Evolutionary conservation across 768 basidiomycete genomes (phyloP).

Genomic region (Mycena filopes): DNA sequence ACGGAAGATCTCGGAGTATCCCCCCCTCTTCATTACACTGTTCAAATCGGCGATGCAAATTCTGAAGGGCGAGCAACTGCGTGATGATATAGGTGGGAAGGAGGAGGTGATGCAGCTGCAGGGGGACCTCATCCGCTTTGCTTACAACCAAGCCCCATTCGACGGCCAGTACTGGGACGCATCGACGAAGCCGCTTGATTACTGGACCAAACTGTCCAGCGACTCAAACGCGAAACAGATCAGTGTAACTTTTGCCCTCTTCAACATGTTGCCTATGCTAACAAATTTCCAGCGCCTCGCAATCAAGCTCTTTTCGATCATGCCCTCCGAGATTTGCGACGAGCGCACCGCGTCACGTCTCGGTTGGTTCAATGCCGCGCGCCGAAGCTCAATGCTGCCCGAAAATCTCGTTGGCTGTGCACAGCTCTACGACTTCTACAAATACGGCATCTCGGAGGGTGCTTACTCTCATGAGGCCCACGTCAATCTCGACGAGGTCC

Average conservation of each 20-base stretch:
- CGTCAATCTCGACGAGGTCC: slow-evolving; percentile 19
- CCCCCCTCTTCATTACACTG: no score
- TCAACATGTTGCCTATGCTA: not conserved
- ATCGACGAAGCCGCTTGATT: slow-evolving; percentile 36
- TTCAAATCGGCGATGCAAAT: slow-evolving; percentile 30
- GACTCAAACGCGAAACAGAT: slow-evolving; percentile 37
- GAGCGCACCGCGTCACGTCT: slow-evolving; percentile 38
- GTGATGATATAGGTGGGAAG: slow-evolving; percentile 21
- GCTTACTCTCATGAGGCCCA: slow-evolving; percentile 31
- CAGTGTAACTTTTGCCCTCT: slow-evolving; percentile 11
- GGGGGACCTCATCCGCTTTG: slow-evolving; percentile 33
- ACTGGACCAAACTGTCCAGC: slow-evolving; percentile 33
- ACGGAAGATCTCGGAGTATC: no score
- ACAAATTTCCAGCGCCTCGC: slow-evolving; percentile 25
- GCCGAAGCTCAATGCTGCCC: slow-evolving; percentile 12
- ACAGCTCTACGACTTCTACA: slow-evolving; percentile 26
- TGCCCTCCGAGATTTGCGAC: slow-evolving; percentile 43
- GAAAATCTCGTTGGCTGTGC: slow-evolving; percentile 9
- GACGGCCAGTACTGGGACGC: slow-evolving; percentile 26
- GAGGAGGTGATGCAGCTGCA: slow-evolving; percentile 30
- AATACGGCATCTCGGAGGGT: slow-evolving; percentile 32
- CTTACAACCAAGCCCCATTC: slow-evolving; percentile 37
- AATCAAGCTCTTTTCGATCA: slow-evolving; percentile 39
- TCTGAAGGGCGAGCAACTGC: slow-evolving; percentile 33
- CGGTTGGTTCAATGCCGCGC: slow-evolving; percentile 13